Conservation (phyloP, 2,329 filamentous ascomycete species). For the Aspergillus japonicus region DNA sequence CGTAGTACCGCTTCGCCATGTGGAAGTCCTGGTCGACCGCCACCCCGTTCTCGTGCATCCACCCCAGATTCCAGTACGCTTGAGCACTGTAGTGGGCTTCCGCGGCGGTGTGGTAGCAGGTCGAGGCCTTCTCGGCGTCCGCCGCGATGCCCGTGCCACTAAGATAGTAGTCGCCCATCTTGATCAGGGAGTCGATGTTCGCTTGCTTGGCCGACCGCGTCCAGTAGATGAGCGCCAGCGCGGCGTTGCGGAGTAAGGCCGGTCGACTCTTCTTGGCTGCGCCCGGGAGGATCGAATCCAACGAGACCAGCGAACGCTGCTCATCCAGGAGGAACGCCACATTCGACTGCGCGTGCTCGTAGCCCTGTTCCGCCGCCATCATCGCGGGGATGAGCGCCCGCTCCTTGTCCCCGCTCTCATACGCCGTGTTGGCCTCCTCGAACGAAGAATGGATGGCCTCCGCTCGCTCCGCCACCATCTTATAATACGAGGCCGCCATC, state of each 20-base stretch:
- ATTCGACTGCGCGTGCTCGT: conserved; percentile 85
- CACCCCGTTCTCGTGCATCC: conserved; percentile 98
- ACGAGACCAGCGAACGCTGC: conserved; percentile 59
- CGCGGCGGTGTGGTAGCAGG: conserved; percentile 88
- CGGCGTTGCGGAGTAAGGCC: conserved; percentile 56
- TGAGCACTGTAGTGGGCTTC: conserved; percentile 91
- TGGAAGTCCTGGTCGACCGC: conserved; percentile 94
- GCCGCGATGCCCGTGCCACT: conserved; percentile 70
- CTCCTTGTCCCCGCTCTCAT: conserved; percentile 74
- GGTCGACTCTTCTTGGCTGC: conserved; percentile 37
- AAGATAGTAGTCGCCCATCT: conserved; percentile 98
- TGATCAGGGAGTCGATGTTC: conserved; percentile 91
- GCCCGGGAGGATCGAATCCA: conserved; percentile 55
- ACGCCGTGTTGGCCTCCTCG: conserved; percentile 78
- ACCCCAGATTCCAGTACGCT: conserved; percentile 93
- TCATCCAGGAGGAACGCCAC: conserved; percentile 84
- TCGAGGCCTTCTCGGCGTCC: conserved; percentile 81
- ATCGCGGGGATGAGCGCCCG: conserved; percentile 77
- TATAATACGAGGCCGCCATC: conserved; percentile 78
- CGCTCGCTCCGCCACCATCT: conserved; percentile 70
- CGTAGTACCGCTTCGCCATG: conserved; percentile 93
- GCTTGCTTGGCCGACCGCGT: conserved; percentile 89
- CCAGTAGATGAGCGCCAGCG: conserved; percentile 85
- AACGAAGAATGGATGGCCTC: conserved; percentile 75
- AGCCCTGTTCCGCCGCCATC: conserved; percentile 88